Conservation (phyloP, 352 stramenopile genomes). For the Globisporangium cederbergense region DNA sequence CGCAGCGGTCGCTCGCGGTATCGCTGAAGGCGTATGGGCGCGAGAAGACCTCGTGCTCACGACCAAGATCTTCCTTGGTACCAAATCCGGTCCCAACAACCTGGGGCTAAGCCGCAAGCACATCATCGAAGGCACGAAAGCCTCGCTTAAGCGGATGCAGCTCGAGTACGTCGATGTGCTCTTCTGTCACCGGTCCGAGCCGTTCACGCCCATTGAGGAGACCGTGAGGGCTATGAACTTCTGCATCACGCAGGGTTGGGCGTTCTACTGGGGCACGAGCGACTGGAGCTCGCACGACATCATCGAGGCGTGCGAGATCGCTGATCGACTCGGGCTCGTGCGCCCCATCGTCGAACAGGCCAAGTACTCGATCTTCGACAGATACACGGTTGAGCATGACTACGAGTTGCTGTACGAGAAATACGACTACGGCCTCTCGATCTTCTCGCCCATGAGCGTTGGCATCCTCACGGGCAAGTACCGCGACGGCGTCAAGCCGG, state of each 20-base stretch:
- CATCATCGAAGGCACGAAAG: conserved; percentile 15
- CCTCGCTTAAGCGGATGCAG: conserved; percentile 37
- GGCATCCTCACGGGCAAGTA: conserved; percentile 66
- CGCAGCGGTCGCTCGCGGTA: conserved; percentile 21
- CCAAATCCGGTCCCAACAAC: conserved; percentile 22
- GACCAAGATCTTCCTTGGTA: conserved; percentile 59
- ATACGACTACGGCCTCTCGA: conserved; percentile 53
- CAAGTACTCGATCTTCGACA: conserved; percentile 58
- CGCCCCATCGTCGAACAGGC: conserved; percentile 43
- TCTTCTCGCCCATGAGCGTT: conserved; percentile 40
- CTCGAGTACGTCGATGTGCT: conserved; percentile 47
- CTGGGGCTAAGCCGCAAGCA: conserved; percentile 36
- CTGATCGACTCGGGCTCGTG: conserved; percentile 22
- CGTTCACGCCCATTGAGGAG: conserved; percentile 31
- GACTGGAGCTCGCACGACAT: conserved; percentile 51
- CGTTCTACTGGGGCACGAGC: conserved; percentile 46
- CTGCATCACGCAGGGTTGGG: conserved; percentile 31
- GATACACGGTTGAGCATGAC: conserved; percentile 47
- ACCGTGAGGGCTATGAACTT: conserved; percentile 48
- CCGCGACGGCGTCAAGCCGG: conserved; percentile 24
- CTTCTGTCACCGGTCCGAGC: conserved; percentile 43
- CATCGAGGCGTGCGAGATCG: conserved; percentile 39
- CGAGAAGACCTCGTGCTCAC: conserved; percentile 47
- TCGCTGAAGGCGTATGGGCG: conserved; percentile 23
- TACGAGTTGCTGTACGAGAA: conserved; percentile 46